Conservation (phyloP, 768 basidiomycete species). For the Russula emetica region DNA sequence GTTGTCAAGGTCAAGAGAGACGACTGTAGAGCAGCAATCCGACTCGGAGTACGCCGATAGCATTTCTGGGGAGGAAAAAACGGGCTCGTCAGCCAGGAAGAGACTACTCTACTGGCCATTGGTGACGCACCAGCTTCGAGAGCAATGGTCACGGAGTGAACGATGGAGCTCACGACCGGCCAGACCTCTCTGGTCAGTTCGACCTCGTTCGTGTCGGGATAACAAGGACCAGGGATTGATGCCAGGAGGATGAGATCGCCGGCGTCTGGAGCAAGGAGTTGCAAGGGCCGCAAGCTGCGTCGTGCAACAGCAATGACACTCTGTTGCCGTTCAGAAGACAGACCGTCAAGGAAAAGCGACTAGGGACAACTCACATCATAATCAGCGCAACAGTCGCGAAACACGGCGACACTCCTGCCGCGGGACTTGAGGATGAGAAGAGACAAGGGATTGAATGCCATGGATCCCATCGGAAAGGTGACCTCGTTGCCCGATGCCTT, state of each 20-base stretch:
- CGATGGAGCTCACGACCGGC: background rate
- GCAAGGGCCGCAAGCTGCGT: conserved; percentile 3
- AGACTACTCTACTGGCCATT: background rate
- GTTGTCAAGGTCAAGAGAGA: background rate
- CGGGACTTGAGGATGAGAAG: conserved; percentile 9
- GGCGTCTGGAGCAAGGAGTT: background rate
- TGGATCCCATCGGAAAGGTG: no score
- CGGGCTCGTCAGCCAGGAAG: background rate
- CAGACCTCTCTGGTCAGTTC: conserved; percentile 3
- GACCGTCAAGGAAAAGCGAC: background rate
- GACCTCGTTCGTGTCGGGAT: background rate
- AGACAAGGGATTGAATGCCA: conserved; percentile 1
- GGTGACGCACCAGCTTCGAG: conserved; percentile 4
- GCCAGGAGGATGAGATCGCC: conserved; percentile 2
- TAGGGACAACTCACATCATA: conserved; percentile 1
- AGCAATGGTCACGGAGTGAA: conserved; percentile 5
- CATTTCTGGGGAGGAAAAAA: background rate
- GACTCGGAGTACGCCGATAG: background rate
- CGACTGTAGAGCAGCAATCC: background rate
- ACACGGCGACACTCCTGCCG: conserved; percentile 7
- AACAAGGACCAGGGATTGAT: background rate
- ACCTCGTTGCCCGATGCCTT: no score
- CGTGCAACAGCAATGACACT: background rate
- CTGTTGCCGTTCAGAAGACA: background rate
- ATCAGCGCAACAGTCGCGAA: background rate